Evolutionary conservation across 345 rosid species (phyloP).

Genomic region (Dipteronia sinensis): DNA sequence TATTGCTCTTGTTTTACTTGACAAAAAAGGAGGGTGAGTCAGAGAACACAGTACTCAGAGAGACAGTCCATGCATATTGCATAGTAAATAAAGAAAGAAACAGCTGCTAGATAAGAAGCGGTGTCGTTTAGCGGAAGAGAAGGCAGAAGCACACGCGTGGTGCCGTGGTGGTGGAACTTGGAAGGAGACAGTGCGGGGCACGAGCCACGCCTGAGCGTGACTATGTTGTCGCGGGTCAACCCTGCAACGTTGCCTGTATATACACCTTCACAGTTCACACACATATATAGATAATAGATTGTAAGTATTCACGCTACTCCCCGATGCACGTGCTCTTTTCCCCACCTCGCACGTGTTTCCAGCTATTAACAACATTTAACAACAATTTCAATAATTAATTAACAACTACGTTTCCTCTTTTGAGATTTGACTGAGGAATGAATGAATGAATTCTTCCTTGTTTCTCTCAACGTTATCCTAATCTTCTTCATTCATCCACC

Average conservation of each 20-base stretch:
- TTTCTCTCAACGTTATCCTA: constrained; percentile 2
- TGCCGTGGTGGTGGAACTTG: background rate
- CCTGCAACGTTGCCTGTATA: constrained; percentile 44
- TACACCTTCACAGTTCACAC: background rate
- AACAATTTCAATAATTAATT: too few relatives aligned
- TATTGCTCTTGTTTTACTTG: too few relatives aligned
- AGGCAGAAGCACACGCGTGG: constrained; percentile 25
- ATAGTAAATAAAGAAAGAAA: too few relatives aligned
- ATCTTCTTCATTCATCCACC: background rate
- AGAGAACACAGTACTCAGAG: too few relatives aligned
- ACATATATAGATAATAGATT: too few relatives aligned
- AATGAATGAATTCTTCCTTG: background rate
- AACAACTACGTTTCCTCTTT: background rate
- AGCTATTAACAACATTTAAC: constrained; percentile 2
- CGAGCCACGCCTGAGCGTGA: constrained; percentile 34
- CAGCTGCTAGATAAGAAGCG: background rate
- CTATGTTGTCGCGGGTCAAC: constrained; percentile 70
- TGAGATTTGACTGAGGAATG: too few relatives aligned
- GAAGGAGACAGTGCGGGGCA: constrained; percentile 45
- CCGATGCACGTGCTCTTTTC: constrained; percentile 28
- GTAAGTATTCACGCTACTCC: background rate
- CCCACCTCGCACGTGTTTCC: constrained; percentile 51
- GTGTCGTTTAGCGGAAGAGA: constrained; percentile 30
- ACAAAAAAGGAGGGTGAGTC: too few relatives aligned
- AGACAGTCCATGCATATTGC: too few relatives aligned